Base-by-base conservation (phyloP, 345 rosid genomes). In the Xanthoceras sorbifolium region DNA sequence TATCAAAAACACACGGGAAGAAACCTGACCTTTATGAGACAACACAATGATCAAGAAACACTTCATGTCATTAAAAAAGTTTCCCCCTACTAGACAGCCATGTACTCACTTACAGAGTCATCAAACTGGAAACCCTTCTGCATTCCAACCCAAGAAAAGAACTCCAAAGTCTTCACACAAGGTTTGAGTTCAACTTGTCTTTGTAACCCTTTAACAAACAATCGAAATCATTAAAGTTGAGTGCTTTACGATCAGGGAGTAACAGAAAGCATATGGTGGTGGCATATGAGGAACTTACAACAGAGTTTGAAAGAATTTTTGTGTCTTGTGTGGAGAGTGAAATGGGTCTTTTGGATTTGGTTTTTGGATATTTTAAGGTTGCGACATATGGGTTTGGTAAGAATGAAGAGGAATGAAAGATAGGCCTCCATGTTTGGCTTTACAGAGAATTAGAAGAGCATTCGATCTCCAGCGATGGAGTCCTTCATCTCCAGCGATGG, bases 41-140 rank as follows among this genome's bases (percentile, higher is more conserved):
- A 73, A 75, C 63, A 72, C 29, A 9, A 83, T 67, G 6, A 77
- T 20, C 74, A 80, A 75, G 20, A 83, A 36, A 54, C 75, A 69
- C 72, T 80, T 80, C 71, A 83, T 77, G 68, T 83, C 86, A 57
- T 83, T 82, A 67, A 83, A 83, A 26, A 83, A 84, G 78, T 80
- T 83, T 75, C 86, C 80, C 75, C 83, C 79, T 1, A 83, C 75
- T 32, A 83, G 61, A 73, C 86, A 65, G 71, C 83, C 68, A 77
- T 70, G 68, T 79, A 79, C 20, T 83, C 85, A 64, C 76, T 52
- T 42, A 79, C 73, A 69, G 40, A 76, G 32, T 83, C 86, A 55
- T 79, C 81, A 64, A 83, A 79, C 70, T 65, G 78, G 40, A 83
- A 83, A 44, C 81, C 78, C 83, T 73, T 67, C 40, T 69, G 83